Percentiles rank a stretch among this genome's conserved stretches.
These are phyloP conservation scores for Calonectria leucothoes DNA, from an alignment of 2,329 filamentous ascomycete genomes.

Conservation along the genomic window DNA sequence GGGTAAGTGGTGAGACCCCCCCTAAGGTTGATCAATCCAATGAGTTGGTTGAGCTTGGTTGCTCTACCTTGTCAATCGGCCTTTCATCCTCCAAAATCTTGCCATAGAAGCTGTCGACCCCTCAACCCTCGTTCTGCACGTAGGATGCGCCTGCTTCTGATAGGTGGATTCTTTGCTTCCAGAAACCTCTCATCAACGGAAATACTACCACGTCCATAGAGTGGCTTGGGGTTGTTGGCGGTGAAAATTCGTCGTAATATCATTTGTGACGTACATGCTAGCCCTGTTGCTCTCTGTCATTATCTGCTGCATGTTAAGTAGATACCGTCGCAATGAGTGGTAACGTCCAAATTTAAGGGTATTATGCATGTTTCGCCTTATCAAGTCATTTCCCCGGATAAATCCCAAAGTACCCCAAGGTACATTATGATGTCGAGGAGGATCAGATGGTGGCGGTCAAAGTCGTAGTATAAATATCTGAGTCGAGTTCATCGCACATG, in stretches of 20 bases:
- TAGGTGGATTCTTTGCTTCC: conserved; percentile 21
- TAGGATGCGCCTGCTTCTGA: not conserved
- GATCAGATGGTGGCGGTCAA: not conserved
- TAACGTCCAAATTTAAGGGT: not conserved
- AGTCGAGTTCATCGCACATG: not conserved
- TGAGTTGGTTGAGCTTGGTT: not conserved
- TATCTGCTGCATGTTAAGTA: not conserved
- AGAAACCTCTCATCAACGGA: not conserved
- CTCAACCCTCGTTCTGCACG: not conserved
- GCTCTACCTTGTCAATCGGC: not conserved
- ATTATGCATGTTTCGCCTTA: not conserved
- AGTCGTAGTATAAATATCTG: not conserved
- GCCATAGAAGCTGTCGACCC: not conserved
- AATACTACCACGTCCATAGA: not conserved
- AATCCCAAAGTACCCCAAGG: not conserved
- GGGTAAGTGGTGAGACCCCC: not conserved
- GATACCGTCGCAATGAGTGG: not conserved
- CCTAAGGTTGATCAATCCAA: not conserved
- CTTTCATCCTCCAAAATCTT: not conserved
- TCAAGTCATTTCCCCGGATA: not conserved
- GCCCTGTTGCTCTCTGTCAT: not conserved
- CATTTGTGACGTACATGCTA: not conserved
- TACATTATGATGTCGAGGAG: not conserved
- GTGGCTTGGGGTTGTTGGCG: not conserved
- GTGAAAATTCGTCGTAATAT: not conserved